Evolutionary conservation across 345 rosid genomes (phyloP).

Genomic region (Acer negundo): DNA sequence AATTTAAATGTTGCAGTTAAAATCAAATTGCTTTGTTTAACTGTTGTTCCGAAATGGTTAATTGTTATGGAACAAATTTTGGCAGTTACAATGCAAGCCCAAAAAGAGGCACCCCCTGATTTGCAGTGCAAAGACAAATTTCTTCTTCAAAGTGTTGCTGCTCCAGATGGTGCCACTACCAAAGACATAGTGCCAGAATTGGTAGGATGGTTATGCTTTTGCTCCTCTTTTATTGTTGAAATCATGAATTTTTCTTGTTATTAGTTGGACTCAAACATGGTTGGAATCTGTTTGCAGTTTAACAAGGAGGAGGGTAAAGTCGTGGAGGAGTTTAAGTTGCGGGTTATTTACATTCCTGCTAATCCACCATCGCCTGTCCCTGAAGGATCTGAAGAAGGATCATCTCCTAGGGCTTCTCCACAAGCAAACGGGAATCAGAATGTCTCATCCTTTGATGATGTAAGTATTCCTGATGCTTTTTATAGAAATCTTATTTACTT

Average conservation of each 20-base stretch:
- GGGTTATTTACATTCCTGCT: conserved; percentile 75
- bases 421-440: conserved; percentile 51
- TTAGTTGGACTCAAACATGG: neutral
- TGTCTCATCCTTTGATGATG: conserved; percentile 49
- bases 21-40: neutral
- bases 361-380: conserved; percentile 93
- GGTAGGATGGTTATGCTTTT: conserved; percentile 35
- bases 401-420: conserved; percentile 59
- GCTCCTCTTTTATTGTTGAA: neutral
- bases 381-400: conserved; percentile 90
- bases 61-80: conserved; percentile 23
- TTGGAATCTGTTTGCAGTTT: conserved; percentile 50
- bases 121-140: conserved; percentile 93
- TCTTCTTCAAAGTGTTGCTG: conserved; percentile 73
- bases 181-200: conserved; percentile 61
- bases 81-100: conserved; percentile 93
- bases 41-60: neutral
- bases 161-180: conserved; percentile 56
- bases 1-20: neutral
- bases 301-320: conserved; percentile 54
- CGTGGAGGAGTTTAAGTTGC: conserved; percentile 74
- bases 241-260: neutral
- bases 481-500: neutral
- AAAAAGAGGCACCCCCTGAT: conserved; percentile 75
- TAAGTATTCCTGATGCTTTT: conserved; percentile 26